Evolutionary conservation across 768 basidiomycete species (phyloP).

Genomic region (Psilocybe subaeruginosa): DNA sequence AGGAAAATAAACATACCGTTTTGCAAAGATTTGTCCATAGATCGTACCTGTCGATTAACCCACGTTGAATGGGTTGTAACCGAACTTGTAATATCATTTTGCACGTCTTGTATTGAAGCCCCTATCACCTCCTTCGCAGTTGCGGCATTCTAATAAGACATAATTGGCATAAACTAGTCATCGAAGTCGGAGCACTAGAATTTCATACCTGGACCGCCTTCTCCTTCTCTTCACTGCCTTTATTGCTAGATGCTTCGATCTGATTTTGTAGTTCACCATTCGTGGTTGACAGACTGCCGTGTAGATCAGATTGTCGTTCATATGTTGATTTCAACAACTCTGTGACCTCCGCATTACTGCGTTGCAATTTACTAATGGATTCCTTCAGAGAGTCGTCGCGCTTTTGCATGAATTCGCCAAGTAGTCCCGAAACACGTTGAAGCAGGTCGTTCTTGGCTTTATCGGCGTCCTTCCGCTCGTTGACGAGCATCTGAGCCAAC

Average conservation of each 20-base stretch:
- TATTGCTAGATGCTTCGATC: conserved; percentile 48
- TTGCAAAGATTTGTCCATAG: conserved; percentile 26
- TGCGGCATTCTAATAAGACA: conserved; percentile 39
- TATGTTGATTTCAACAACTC: conserved; percentile 49
- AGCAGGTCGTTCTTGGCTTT: conserved; percentile 74
- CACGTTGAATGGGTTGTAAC: conserved; percentile 53
- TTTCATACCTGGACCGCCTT: conserved; percentile 59
- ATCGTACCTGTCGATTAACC: conserved; percentile 50
- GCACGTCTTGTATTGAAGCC: conserved; percentile 46
- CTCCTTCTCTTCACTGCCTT: conserved; percentile 59
- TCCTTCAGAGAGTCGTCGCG: conserved; percentile 69
- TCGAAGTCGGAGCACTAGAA: not conserved
- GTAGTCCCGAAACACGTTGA: conserved; percentile 71
- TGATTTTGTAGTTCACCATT: conserved; percentile 42
- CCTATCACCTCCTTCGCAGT: conserved; percentile 42
- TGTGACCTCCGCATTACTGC: conserved; percentile 59
- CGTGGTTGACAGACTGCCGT: conserved; percentile 43
- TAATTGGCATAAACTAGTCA: not conserved
- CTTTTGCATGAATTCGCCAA: conserved; percentile 70
- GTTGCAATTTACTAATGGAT: conserved; percentile 53
- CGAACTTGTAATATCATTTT: conserved; percentile 46
- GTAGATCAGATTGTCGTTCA: conserved; percentile 48
- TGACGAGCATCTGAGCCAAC: conserved; percentile 61
- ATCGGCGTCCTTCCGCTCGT: conserved; percentile 68
- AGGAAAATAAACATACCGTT: conserved; percentile 18